Evolutionary conservation across 2,329 filamentous ascomycete species (phyloP), one percentile per base, ranked within the genome.

Genomic region (Aspergillus fumigatiaffinis): DNA sequence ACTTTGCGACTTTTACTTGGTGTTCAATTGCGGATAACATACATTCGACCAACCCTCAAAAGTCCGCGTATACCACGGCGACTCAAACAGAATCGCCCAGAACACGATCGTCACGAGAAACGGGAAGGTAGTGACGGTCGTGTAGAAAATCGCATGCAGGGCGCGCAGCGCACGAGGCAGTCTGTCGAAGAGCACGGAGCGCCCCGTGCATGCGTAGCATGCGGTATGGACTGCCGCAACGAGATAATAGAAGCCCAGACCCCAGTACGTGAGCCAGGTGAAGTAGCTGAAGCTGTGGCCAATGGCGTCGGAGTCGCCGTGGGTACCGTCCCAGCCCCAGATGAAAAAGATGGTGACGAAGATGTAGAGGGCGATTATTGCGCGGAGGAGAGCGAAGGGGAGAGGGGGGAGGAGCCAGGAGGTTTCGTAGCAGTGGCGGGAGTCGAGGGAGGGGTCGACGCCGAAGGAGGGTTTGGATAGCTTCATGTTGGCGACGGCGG

Each of bases 241-340:
- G 56, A 86, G 79, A 71, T 88, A 87, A 79, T 95, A 96, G 76
- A 92, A 93, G 25, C 84, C 86, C 38, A 93, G 76, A 1, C 90
- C 90, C 89, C 89, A 94, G 80, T 88, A 94, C 9, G 88, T 90
- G 57, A 94, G 78, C 67, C 87, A 80, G 28, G 91, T 95, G 78
- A 96, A 95, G 80, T 85, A 95, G 66, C 87, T 90, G 78, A 95
- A 94, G 49, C 81, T 82, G 49, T 79, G 74, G 53, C 79, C 76
- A 26, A 84, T 82, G 1, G 67, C 68, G 35, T 68, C 62, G 68
- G 80, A 81, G 51, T 81, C 60, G 35, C 73, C 70, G 69, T 84
- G 80, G n/a, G 79, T 76, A 67, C 85, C 86, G 59, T 84, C 76
- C 80, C 83, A 90, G 59, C 79, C 86, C 69, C 92, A 84, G 69